Base-by-base conservation (phyloP, 306 rosid species). In the Prunus mongolica region DNA sequence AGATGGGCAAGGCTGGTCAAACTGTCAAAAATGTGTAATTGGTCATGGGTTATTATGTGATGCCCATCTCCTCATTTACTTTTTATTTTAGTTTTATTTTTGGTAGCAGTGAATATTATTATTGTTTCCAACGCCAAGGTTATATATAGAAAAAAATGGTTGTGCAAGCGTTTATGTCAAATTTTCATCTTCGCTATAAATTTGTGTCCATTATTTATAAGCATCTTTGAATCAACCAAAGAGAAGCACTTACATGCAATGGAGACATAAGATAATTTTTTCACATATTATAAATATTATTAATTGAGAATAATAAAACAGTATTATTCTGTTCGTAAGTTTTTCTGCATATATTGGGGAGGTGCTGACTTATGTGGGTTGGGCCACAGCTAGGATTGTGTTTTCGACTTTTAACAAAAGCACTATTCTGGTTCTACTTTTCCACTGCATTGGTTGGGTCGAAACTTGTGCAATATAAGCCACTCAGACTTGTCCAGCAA, bases 1-100 rank as follows among this genome's bases (percentile, higher is more conserved):
- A 85, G 77, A 75, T 88, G 90, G 65, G 22, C 54, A 86, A 81
- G 67, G 84, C 77, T 76, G 81, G 66, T 28, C 45, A 19, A 56
- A 19, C n/a, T 54, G 8, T 44, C 19, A 85, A 85, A 46, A 69
- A 2, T 73, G 88, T 90, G 46, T 90, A 82, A 72, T 60, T 84
- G 67, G 51, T 47, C 16, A 38, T 15, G 30, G 58, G 28, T 47
- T 27, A 18, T 14, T 62, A n/a, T 58, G 30, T 15, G 45, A 2
- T 32, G 41, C 44, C 44, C 44, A 38, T 38, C 44, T 38, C 20
- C 30, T 62, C 16, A 74, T 67, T 67, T 27, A 65, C 12, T 64
- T 15, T 9, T 49, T 46, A 60, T 64, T 30, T 1, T 13, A 62
- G 70, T 60, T 30, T 4, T 4, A 18, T 49, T n/a, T 62, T 64